Percentiles rank a stretch among this genome's conserved stretches.
phyloP scores from a whole-genome alignment of 345 rosid species.

The Excoecaria cochinchinensis region DNA sequence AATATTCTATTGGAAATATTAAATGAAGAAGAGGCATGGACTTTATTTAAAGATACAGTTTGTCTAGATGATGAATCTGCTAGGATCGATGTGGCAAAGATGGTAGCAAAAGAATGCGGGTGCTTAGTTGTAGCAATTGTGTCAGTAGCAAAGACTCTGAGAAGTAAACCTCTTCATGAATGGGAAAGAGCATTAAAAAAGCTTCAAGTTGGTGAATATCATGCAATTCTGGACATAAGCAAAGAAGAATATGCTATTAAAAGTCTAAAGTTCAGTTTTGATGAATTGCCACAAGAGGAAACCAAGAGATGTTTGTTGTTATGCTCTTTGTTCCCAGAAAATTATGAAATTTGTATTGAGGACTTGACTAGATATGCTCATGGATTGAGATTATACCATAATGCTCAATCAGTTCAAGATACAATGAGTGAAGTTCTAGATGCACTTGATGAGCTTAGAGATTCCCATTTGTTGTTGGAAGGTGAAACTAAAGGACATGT shows the following conservation, averaged over 20 bases:
- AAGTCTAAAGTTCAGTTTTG: conserved; percentile 21
- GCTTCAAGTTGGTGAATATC: not conserved
- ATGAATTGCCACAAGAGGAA: not conserved
- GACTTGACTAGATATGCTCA: conserved; percentile 6
- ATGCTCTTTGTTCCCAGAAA: conserved; percentile 17
- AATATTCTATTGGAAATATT: not conserved
- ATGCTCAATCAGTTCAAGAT: not conserved
- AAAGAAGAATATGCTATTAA: not conserved
- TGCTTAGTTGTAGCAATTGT: conserved; percentile 10
- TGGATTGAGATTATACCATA: not conserved
- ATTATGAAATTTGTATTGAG: conserved; percentile 4
- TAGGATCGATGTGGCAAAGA: not conserved
- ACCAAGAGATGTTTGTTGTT: conserved; percentile 13
- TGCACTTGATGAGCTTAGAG: conserved; percentile 7
- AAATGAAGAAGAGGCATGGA: conserved; percentile 2
- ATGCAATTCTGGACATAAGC: not conserved
- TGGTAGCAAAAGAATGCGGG: conserved; percentile 8
- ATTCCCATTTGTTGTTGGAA: conserved; percentile 8
- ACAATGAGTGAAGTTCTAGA: not conserved
- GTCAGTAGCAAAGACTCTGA: conserved; percentile 16
- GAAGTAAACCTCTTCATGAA: not conserved
- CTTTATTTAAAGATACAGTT: conserved; percentile 1
- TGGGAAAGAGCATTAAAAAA: not conserved
- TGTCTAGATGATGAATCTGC: not conserved
- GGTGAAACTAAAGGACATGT: not conserved